Conservation (phyloP, 352 stramenopile species). For the Phytophthora idaei region DNA sequence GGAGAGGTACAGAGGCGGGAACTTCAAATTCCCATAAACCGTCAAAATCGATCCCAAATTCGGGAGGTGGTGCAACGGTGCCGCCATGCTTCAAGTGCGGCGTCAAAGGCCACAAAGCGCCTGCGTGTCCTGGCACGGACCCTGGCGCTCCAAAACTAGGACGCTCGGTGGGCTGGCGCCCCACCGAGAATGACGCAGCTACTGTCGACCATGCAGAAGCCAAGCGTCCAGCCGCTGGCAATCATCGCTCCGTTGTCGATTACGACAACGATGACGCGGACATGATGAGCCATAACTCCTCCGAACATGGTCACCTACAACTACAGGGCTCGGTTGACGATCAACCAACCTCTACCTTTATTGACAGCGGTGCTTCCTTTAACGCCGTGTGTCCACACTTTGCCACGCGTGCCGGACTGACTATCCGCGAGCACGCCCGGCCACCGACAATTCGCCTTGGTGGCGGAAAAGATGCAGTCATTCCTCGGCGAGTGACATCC, state of each 20-base stretch:
- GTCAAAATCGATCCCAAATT: not conserved
- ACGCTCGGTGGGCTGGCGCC: constrained; percentile 5
- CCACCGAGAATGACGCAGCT: not conserved
- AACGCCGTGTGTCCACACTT: not conserved
- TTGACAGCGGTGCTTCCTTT: not conserved
- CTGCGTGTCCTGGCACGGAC: not conserved
- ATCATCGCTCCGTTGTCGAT: not conserved
- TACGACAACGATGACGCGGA: not conserved
- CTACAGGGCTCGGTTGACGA: not conserved
- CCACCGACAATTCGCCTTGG: not conserved
- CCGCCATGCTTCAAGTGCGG: not conserved
- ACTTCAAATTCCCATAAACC: not conserved
- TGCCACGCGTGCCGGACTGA: not conserved
- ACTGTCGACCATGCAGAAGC: constrained; percentile 1
- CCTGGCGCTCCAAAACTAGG: not conserved
- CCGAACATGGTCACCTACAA: not conserved
- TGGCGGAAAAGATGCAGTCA: constrained; percentile 1
- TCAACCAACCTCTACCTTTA: not conserved
- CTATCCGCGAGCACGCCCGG: not conserved
- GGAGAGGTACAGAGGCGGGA: not conserved
- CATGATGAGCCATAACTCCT: not conserved
- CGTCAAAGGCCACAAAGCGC: not conserved
- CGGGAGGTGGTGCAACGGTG: not conserved
- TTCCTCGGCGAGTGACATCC: not conserved
- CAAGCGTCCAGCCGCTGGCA: not conserved